Conservation (phyloP, 129 eudicot species). For the Erigeron canadensis region DNA sequence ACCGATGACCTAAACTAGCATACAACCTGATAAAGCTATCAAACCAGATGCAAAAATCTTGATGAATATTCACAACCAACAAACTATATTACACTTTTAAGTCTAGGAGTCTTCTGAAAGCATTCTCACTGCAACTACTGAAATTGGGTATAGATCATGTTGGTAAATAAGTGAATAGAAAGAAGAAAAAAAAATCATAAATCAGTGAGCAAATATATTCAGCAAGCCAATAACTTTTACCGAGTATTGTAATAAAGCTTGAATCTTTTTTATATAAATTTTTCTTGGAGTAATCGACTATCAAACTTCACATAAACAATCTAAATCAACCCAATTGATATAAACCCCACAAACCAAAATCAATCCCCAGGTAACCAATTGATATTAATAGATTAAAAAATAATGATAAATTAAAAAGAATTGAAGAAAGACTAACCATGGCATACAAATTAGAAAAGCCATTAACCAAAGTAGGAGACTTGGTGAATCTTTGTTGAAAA, state of each 20-base stretch:
- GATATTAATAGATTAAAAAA: not conserved
- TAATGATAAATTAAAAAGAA: not conserved
- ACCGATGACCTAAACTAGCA: no score
- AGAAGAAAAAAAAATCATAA: not conserved
- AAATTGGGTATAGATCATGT: no score
- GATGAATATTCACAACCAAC: no score
- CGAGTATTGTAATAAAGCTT: not conserved
- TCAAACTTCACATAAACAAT: no score
- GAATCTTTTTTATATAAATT: not conserved
- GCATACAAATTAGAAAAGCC: conserved; percentile 89
- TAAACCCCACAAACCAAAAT: conserved; percentile 13
- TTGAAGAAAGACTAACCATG: conserved; percentile 54
- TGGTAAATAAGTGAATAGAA: no score
- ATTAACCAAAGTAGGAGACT: conserved; percentile 77
- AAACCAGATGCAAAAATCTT: no score
- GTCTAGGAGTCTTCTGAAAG: no score
- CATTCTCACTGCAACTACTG: no score
- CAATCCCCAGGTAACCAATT: not conserved
- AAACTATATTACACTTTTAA: no score
- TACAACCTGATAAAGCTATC: no score
- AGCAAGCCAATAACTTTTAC: not conserved
- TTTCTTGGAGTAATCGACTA: no score
- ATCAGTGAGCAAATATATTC: not conserved
- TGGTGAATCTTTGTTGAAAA: conserved; percentile 88
- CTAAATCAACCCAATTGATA: not conserved